Percentiles rank a stretch among this genome's conserved stretches.
Conservation (phyloP, 2,329 filamentous ascomycete genomes). For the Nemania sp. region DNA sequence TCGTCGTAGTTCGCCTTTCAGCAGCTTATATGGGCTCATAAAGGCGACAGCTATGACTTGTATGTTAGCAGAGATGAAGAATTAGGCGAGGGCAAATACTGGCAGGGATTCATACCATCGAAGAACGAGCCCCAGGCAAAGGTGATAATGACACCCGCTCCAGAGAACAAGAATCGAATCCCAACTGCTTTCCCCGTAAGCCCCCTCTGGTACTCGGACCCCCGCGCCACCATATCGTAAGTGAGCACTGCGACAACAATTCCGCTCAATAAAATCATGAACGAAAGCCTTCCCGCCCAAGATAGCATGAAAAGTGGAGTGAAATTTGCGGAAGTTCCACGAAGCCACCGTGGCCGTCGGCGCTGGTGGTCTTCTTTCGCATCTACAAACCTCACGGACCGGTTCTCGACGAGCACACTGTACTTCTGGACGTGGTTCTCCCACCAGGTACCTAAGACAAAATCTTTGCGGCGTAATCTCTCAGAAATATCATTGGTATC, state of each 20-base stretch:
- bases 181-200: slow-evolving; percentile 41
- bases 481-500: slow-evolving; percentile 27
- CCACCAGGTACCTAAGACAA: slow-evolving; percentile 29
- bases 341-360: not conserved
- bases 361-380: too few species aligned
- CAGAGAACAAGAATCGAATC: slow-evolving; percentile 43
- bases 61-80: slow-evolving; percentile 3
- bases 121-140: slow-evolving; percentile 44
- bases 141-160: slow-evolving; percentile 41
- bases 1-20: slow-evolving; percentile 42
- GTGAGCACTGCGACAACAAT: slow-evolving; percentile 32
- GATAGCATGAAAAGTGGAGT: slow-evolving; percentile 39
- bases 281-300: slow-evolving; percentile 30
- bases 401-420: slow-evolving; percentile 28
- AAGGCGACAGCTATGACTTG: slow-evolving; percentile 46
- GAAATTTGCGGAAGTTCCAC: slow-evolving; percentile 2
- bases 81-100: not conserved
- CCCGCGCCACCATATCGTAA: slow-evolving; percentile 37
- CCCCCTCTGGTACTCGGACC: slow-evolving; percentile 25
- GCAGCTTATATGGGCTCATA: slow-evolving; percentile 49
- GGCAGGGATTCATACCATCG: slow-evolving; percentile 31
- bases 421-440: slow-evolving; percentile 30
- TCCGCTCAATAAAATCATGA: slow-evolving; percentile 31
- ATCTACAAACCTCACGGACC: slow-evolving; percentile 15
- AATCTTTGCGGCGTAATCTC: slow-evolving; percentile 33